Evolutionary conservation across 371 early-diverging fungal species (phyloP), one percentile per base, ranked within the genome.

Genomic region (Mortierella sp.): DNA sequence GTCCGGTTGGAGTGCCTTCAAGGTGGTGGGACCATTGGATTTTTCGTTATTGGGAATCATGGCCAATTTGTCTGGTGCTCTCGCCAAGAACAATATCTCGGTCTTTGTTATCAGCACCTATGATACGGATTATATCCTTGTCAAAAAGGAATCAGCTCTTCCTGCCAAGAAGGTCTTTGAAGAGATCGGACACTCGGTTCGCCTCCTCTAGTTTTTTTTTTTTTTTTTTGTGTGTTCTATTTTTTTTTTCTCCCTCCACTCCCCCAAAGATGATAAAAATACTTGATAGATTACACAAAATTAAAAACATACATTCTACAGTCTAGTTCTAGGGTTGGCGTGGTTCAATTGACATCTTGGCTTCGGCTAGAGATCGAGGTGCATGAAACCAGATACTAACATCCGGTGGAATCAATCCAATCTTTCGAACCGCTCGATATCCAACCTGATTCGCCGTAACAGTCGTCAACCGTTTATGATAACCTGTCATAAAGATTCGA

Each of bases 111-210:
- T 93, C 2, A 88, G 90, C 62, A 94, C 94, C 0, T 95, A 82
- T 62, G 92, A 95, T 70, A 95, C 95, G 0, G 95, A 95, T 67
- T 93, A 91, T 67, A 76, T 95, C 14, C 81, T 93, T 53, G 90
- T 94, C 48, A 92, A 91, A 65, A 64, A 86, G 50, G 89, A 89
- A 19, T 82, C 74, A n/a, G 74, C 82, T 0, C 70, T 84, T n/a
- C 70, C 76, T 3, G 90, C 90, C 1, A 77, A 76, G 52, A 68
- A 66, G 29, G 81, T 84, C 18, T 81, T 86, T 68, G 73, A 77
- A 44, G 64, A 26, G 15, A 72, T 64, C 66, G 79, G 79, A 11
- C 79, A 79, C 28, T 62, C 66, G 4, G 79, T 79, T 15, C 25
- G 57, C 9, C 29, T 66, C 18, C 47, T 71, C 45, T 75, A 57